Evolutionary conservation across 1,139 yeast species (phyloP).

Genomic region (Yamadazyma epiphylla): DNA sequence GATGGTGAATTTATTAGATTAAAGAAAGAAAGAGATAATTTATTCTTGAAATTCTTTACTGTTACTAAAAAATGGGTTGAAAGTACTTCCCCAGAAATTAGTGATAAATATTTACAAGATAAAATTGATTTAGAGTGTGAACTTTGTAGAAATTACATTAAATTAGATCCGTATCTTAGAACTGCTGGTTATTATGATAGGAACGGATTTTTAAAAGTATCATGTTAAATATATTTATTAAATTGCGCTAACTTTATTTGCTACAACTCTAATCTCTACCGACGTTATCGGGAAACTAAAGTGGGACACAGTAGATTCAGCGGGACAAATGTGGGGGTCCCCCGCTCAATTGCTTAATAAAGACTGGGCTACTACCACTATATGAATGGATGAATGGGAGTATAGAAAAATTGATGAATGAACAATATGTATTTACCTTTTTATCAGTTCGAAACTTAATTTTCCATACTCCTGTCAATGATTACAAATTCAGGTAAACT

Average conservation of each 20-base stretch:
- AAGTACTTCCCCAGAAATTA: conserved; percentile 35
- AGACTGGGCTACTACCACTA: too few species aligned
- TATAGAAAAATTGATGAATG: too few species aligned
- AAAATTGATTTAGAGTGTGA: conserved; percentile 27
- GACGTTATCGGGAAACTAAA: too few species aligned
- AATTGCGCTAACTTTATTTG: too few species aligned
- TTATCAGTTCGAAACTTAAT: not conserved
- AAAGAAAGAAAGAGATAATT: conserved; percentile 29
- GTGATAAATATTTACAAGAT: conserved; percentile 37
- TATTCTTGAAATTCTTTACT: conserved; percentile 28
- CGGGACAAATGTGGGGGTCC: too few species aligned
- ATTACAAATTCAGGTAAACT: too few species aligned
- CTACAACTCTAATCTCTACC: too few species aligned
- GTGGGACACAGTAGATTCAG: too few species aligned
- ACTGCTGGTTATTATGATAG: conserved; percentile 39
- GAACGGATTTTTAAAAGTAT: conserved; percentile 17
- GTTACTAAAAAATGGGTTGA: conserved; percentile 41
- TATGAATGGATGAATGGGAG: too few species aligned
- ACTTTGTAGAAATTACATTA: conserved; percentile 31
- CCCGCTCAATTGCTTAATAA: too few species aligned
- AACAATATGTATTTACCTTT: not conserved
- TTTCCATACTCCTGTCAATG: too few species aligned
- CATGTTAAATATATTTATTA: not conserved
- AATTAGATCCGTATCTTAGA: conserved; percentile 40
- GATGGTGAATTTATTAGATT: conserved; percentile 22